Conservation (phyloP, 441 rosid genomes). For the Eruca vesicaria region DNA sequence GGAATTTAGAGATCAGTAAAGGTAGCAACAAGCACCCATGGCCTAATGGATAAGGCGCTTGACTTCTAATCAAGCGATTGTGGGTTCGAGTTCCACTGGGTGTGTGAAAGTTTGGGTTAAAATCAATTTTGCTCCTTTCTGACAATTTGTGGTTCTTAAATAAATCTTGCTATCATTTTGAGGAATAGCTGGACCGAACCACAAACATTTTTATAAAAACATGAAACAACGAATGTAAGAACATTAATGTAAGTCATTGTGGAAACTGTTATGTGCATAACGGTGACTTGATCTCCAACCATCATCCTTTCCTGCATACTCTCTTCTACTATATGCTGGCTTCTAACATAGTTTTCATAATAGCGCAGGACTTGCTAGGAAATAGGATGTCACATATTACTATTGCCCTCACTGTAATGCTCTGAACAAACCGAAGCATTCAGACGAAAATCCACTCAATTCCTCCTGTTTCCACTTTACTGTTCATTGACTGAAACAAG, state of each 20-base stretch:
- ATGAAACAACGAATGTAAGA: too few relatives aligned
- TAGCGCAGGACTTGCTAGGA: constrained; percentile 66
- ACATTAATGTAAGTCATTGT: too few relatives aligned
- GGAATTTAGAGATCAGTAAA: background rate
- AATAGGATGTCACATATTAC: constrained; percentile 83
- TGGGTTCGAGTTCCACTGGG: constrained; percentile 66
- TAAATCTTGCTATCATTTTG: too few relatives aligned
- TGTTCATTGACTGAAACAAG: too few relatives aligned
- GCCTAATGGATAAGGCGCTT: constrained; percentile 68
- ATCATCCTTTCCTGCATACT: background rate
- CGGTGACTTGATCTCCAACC: constrained; percentile 46
- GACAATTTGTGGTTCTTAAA: too few relatives aligned
- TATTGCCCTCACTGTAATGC: constrained; percentile 80
- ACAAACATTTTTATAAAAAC: too few relatives aligned
- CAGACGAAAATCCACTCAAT: too few relatives aligned
- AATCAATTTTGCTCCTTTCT: too few relatives aligned
- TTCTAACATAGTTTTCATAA: too few relatives aligned
- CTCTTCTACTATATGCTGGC: background rate
- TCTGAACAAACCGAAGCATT: too few relatives aligned
- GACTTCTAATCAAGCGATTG: constrained; percentile 68
- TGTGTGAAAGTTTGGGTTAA: constrained; percentile 1
- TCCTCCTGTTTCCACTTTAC: too few relatives aligned
- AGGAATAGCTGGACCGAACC: too few relatives aligned
- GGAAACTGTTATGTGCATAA: constrained; percentile 98
- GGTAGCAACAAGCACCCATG: constrained; percentile 39